Evolutionary conservation across 1,139 yeast species (phyloP).

Genomic region (Scheffersomyces insectosa): DNA sequence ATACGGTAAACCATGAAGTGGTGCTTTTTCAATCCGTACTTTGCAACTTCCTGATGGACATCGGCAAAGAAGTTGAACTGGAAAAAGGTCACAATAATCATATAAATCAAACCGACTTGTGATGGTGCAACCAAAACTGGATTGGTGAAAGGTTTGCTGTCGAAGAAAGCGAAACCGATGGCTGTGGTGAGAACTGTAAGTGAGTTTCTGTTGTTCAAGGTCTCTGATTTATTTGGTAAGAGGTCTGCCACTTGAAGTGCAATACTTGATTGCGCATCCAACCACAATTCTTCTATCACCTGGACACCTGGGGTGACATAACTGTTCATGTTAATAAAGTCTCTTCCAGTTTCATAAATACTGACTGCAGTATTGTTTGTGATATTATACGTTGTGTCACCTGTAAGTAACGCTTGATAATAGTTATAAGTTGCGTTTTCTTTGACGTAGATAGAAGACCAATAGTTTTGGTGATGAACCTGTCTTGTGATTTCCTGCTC

Average conservation of each 20-base stretch:
- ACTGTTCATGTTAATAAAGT: constrained; percentile 28
- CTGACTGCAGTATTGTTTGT: constrained; percentile 24
- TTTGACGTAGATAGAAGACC: constrained; percentile 44
- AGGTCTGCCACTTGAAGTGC: constrained; percentile 2
- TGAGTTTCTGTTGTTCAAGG: constrained; percentile 15
- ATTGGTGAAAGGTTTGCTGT: constrained; percentile 52
- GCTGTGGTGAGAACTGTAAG: constrained; percentile 31
- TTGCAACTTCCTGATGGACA: constrained; percentile 11
- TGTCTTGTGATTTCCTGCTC: constrained; percentile 31
- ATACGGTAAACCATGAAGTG: constrained; percentile 37
- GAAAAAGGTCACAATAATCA: constrained; percentile 64
- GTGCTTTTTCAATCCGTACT: constrained; percentile 24
- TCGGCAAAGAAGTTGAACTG: constrained; percentile 15
- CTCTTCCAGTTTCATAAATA: constrained; percentile 45
- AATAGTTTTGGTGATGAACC: constrained; percentile 46
- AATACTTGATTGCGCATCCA: constrained; percentile 9
- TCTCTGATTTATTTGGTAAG: constrained; percentile 10
- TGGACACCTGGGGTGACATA: constrained; percentile 27
- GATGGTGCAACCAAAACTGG: constrained; percentile 60
- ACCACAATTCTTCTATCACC: constrained; percentile 21
- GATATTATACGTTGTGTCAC: constrained; percentile 27
- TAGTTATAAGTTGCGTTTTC: constrained; percentile 30
- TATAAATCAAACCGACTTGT: constrained; percentile 75
- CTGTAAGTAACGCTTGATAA: constrained; percentile 26
- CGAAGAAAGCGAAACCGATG: constrained; percentile 39